These are phyloP conservation scores for Rasamsonia emersonii DNA, from an alignment of 2,329 filamentous ascomycete species.

Conservation along the genomic window DNA sequence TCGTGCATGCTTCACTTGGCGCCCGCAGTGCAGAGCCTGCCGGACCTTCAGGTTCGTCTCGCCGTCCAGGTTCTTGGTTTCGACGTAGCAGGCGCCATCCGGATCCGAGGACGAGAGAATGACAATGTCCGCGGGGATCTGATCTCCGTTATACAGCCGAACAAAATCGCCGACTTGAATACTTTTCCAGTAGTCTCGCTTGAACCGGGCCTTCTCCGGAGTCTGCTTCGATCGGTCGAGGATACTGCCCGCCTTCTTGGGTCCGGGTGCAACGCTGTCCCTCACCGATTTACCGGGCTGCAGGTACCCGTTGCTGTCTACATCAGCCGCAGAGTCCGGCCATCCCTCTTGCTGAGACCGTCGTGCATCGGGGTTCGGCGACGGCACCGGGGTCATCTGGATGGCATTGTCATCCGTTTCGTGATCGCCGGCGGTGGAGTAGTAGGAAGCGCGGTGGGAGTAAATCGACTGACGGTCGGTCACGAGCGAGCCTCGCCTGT, in stretches of 20 bases:
- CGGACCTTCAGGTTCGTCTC: constrained; percentile 97
- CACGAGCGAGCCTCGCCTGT: constrained; percentile 54
- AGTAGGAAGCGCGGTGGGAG: constrained; percentile 44
- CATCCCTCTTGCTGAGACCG: constrained; percentile 31
- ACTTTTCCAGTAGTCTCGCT: constrained; percentile 91
- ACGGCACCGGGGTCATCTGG: constrained; percentile 91
- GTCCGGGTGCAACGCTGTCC: constrained; percentile 17
- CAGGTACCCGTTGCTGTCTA: constrained; percentile 22
- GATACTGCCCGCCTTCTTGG: constrained; percentile 54
- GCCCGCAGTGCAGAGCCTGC: constrained; percentile 78
- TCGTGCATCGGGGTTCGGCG: constrained; percentile 55
- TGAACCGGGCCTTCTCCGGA: constrained; percentile 71
- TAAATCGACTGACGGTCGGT: constrained; percentile 49
- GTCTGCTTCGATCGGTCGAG: constrained; percentile 62
- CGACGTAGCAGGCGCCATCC: constrained; percentile 92
- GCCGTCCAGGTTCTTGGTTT: constrained; percentile 96
- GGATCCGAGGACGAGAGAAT: constrained; percentile 87
- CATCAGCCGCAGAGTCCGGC: constrained; percentile 20
- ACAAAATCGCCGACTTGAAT: constrained; percentile 94
- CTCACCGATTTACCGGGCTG: constrained; percentile 23
- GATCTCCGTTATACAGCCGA: constrained; percentile 91
- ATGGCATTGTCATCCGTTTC: constrained; percentile 57
- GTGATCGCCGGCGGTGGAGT: constrained; percentile 40
- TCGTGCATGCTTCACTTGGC: constrained; percentile 72
- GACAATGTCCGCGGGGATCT: constrained; percentile 86